These are phyloP conservation scores for Chaetomidium leptoderma DNA, from an alignment of 495 filamentous ascomycete species.

Conservation along the genomic window DNA sequence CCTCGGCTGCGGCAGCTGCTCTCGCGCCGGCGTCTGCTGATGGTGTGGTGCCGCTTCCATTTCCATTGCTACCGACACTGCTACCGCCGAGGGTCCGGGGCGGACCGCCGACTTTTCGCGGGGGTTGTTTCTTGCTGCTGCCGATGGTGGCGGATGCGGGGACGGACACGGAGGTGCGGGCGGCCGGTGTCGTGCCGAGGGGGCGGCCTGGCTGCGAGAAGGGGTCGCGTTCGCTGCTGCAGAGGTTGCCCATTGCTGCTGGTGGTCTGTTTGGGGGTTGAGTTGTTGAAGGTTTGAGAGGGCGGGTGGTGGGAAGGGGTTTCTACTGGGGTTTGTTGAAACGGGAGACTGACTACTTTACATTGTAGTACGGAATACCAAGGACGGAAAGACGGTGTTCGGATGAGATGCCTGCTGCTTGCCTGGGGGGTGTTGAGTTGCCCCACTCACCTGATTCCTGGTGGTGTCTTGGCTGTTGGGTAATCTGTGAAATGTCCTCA, in stretches of 20 bases:
- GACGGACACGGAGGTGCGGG: slow-evolving; percentile 34
- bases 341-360: too few species aligned
- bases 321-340: too few species aligned
- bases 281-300: background rate
- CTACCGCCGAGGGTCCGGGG: slow-evolving; percentile 53
- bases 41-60: slow-evolving; percentile 2
- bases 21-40: slow-evolving; percentile 50
- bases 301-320: too few species aligned
- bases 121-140: slow-evolving; percentile 35
- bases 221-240: slow-evolving; percentile 56
- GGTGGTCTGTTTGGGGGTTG: background rate
- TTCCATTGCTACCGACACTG: too few species aligned
- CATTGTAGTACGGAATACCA: too few species aligned
- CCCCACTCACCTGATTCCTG: background rate
- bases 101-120: slow-evolving; percentile 44
- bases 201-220: slow-evolving; percentile 63
- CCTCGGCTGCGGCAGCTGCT: slow-evolving; percentile 53
- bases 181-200: slow-evolving; percentile 48
- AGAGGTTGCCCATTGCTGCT: slow-evolving; percentile 61
- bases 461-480: background rate
- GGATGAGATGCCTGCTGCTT: too few species aligned
- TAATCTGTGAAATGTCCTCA: too few species aligned
- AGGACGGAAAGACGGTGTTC: background rate
- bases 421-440: too few species aligned
- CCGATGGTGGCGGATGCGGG: slow-evolving; percentile 29